Conservation (phyloP, 345 rosid species). For the Aethionema arabicum region DNA sequence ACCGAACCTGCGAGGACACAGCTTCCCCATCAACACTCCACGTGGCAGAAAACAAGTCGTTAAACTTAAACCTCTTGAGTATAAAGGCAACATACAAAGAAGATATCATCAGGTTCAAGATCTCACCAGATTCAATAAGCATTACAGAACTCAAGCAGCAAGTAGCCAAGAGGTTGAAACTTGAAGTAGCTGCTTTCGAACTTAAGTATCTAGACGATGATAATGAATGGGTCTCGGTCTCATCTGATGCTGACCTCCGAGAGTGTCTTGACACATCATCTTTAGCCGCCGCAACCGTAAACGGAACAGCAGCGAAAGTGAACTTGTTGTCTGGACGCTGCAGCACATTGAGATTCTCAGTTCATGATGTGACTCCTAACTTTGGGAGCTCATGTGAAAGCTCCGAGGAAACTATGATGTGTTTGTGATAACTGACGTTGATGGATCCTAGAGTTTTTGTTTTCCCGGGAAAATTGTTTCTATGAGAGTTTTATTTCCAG, state of each 20-base stretch:
- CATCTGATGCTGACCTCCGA: slow-evolving; percentile 76
- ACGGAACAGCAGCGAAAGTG: slow-evolving; percentile 14
- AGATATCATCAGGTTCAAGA: slow-evolving; percentile 78
- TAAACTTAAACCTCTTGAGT: slow-evolving; percentile 46
- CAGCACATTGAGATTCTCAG: slow-evolving; percentile 55
- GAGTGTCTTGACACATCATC: slow-evolving; percentile 75
- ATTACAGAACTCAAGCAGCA: slow-evolving; percentile 68
- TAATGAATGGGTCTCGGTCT: slow-evolving; percentile 77
- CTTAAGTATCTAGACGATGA: slow-evolving; percentile 85
- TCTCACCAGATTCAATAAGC: slow-evolving; percentile 48
- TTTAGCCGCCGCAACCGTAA: slow-evolving; percentile 27
- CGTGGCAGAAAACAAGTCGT: slow-evolving; percentile 19
- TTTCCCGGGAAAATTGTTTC: slow-evolving; percentile 1
- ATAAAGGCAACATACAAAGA: slow-evolving; percentile 81
- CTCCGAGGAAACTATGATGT: slow-evolving; percentile 55
- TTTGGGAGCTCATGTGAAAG: slow-evolving; percentile 94
- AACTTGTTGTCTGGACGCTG: slow-evolving; percentile 20
- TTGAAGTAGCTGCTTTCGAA: slow-evolving; percentile 72
- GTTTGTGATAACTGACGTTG: slow-evolving; percentile 23
- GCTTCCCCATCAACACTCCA: slow-evolving; percentile 25
- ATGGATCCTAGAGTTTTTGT: slow-evolving; percentile 25
- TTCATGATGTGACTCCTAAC: slow-evolving; percentile 61
- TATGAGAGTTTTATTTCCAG: neutral
- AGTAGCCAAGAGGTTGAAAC: slow-evolving; percentile 83
- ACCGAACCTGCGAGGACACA: slow-evolving; percentile 17